These are phyloP conservation scores for Lichtheimia corymbifera DNA, from an alignment of 371 early-diverging fungal species.

Conservation along the genomic window DNA sequence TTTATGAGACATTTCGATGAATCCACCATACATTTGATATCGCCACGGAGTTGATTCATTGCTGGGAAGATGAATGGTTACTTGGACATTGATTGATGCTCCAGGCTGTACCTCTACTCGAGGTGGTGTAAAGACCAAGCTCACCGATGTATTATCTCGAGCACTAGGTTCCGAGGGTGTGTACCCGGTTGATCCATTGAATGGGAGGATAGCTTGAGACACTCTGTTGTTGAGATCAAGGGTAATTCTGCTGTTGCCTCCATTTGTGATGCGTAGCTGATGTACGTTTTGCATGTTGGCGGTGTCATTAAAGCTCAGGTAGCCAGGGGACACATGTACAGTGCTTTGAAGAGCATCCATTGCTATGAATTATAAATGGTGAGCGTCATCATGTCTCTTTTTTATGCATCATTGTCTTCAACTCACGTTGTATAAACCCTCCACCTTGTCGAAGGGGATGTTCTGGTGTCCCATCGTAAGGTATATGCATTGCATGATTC, in stretches of 20 bases:
- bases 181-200: slow-evolving; percentile 19
- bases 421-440: slow-evolving; percentile 69
- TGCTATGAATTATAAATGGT: slow-evolving; percentile 20
- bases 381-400: background rate
- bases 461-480: slow-evolving; percentile 26
- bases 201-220: slow-evolving; percentile 44
- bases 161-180: slow-evolving; percentile 19
- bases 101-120: slow-evolving; percentile 36
- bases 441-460: slow-evolving; percentile 69
- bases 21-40: slow-evolving; percentile 50
- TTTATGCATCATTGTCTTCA: background rate
- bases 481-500: slow-evolving; percentile 49
- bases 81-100: slow-evolving; percentile 32
- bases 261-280: slow-evolving; percentile 55
- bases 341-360: slow-evolving; percentile 54
- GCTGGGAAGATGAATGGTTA: slow-evolving; percentile 39
- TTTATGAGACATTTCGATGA: slow-evolving; percentile 14
- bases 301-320: slow-evolving; percentile 73
- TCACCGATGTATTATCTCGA: slow-evolving; percentile 27
- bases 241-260: slow-evolving; percentile 38
- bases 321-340: slow-evolving; percentile 61
- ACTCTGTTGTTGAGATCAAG: slow-evolving; percentile 24
- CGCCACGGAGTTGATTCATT: slow-evolving; percentile 7
- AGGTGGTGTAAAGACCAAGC: slow-evolving; percentile 30
- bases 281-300: slow-evolving; percentile 30